A percentile compares a stretch with the other conserved stretches of the same genome.
These are phyloP conservation scores for Articulospora tetracladia DNA, from an alignment of 495 filamentous ascomycete species.

Conservation along the genomic window DNA sequence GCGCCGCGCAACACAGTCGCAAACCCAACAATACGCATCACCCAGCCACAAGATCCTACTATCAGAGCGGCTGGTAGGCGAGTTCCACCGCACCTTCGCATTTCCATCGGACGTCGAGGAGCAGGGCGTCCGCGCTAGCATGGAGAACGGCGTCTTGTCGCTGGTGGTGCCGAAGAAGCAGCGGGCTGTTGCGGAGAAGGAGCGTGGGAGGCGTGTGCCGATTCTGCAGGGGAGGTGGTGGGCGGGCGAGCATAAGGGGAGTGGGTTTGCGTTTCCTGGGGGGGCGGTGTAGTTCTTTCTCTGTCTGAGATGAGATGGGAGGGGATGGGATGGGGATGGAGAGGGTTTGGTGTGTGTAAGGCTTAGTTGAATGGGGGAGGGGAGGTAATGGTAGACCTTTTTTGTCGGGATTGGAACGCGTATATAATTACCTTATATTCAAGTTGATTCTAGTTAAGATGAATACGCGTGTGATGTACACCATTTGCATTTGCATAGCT, in stretches of 20 bases:
- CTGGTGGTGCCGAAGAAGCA: conserved; percentile 14
- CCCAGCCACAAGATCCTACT: conserved; percentile 6
- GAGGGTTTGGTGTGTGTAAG: no score
- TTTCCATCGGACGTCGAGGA: conserved; percentile 12
- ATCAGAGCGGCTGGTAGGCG: conserved; percentile 9
- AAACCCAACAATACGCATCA: neutral
- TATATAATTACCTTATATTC: no score
- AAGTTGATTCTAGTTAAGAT: no score
- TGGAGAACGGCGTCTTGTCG: conserved; percentile 17
- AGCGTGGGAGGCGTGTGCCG: neutral
- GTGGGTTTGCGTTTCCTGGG: conserved; percentile 10
- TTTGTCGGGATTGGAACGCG: no score
- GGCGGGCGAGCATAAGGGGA: neutral
- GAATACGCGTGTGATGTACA: no score
- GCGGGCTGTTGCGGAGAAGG: conserved; percentile 1
- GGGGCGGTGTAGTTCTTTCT: no score
- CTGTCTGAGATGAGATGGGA: no score
- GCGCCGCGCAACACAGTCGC: neutral
- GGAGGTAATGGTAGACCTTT: no score
- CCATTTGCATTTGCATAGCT: no score
- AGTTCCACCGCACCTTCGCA: conserved; percentile 18
- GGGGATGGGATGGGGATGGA: no score
- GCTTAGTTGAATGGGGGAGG: no score
- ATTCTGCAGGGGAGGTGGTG: conserved; percentile 2
- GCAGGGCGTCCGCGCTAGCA: conserved; percentile 13